Conservation (phyloP, 805 yeast species). For the Candida fluviatilis region DNA sequence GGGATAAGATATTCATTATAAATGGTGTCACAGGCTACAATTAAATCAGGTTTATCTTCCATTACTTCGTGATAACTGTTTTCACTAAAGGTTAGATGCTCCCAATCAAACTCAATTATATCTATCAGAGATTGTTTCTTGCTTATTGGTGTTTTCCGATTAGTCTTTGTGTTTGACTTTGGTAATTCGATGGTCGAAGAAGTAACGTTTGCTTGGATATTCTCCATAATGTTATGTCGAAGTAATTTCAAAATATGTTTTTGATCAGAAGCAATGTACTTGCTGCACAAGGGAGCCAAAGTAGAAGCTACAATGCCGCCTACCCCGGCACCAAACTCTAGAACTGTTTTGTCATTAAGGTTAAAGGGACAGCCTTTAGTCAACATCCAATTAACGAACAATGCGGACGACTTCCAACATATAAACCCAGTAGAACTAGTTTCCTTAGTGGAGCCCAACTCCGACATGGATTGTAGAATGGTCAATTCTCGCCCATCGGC, state of each 20-base stretch:
- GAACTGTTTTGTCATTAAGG: conserved; percentile 19
- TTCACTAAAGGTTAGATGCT: conserved; percentile 34
- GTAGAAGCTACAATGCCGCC: conserved; percentile 46
- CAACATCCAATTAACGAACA: conserved; percentile 53
- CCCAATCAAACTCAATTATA: conserved; percentile 62
- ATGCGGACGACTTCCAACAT: conserved; percentile 52
- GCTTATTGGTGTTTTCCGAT: not conserved
- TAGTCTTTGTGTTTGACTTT: conserved; percentile 3
- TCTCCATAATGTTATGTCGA: conserved; percentile 40
- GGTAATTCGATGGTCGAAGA: conserved; percentile 3
- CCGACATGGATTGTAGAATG: conserved; percentile 31
- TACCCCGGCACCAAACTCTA: conserved; percentile 64
- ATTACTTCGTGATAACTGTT: conserved; percentile 13
- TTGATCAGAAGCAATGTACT: conserved; percentile 59
- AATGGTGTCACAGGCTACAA: conserved; percentile 62
- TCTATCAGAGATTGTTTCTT: conserved; percentile 26
- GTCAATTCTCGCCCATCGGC: conserved; percentile 19
- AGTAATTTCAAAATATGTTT: conserved; percentile 48
- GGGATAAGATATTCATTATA: conserved; percentile 59
- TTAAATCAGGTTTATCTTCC: conserved; percentile 34
- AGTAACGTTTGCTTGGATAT: conserved; percentile 15
- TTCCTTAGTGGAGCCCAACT: conserved; percentile 27
- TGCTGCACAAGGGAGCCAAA: conserved; percentile 26
- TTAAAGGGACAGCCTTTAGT: conserved; percentile 24
- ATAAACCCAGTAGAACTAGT: conserved; percentile 59